Conservation (phyloP, 495 filamentous ascomycete species). For the Bacidia gigantensis region DNA sequence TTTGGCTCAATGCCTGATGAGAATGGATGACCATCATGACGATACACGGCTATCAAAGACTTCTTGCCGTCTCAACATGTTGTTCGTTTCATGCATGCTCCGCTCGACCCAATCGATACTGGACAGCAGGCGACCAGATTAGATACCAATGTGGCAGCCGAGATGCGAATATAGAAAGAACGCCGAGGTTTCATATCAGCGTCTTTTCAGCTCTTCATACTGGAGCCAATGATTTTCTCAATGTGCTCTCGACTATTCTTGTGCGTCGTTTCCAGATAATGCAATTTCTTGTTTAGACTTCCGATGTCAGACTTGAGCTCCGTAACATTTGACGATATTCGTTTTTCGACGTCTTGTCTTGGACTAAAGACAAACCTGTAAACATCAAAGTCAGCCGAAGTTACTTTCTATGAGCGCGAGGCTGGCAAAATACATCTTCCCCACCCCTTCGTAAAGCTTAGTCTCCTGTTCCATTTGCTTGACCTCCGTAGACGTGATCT, state of each 20-base stretch:
- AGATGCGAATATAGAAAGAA: no score
- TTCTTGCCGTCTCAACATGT: no score
- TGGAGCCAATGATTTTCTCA: slow-evolving; percentile 63
- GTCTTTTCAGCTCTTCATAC: slow-evolving; percentile 11
- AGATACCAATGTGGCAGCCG: no score
- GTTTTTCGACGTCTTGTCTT: slow-evolving; percentile 56
- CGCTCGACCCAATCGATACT: no score
- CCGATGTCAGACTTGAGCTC: slow-evolving; percentile 64
- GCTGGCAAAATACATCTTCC: slow-evolving; percentile 66
- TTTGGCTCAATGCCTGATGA: no score
- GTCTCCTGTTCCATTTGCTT: slow-evolving; percentile 63
- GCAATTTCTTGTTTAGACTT: slow-evolving; percentile 73
- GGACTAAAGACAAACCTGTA: slow-evolving; percentile 74
- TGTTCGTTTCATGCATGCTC: no score
- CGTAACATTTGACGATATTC: slow-evolving; percentile 59
- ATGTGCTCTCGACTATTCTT: slow-evolving; percentile 86
- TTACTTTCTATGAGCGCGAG: background rate
- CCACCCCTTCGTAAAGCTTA: slow-evolving; percentile 83
- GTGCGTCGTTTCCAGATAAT: slow-evolving; percentile 87
- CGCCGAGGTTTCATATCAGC: no score
- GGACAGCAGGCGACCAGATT: no score
- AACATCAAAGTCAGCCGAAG: background rate
- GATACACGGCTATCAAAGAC: no score
- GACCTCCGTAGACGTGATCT: slow-evolving; percentile 76
- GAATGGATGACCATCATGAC: no score